These are phyloP conservation scores for Oenanthe javanica DNA, from an alignment of 140 eudicot genomes.

Conservation along the genomic window DNA sequence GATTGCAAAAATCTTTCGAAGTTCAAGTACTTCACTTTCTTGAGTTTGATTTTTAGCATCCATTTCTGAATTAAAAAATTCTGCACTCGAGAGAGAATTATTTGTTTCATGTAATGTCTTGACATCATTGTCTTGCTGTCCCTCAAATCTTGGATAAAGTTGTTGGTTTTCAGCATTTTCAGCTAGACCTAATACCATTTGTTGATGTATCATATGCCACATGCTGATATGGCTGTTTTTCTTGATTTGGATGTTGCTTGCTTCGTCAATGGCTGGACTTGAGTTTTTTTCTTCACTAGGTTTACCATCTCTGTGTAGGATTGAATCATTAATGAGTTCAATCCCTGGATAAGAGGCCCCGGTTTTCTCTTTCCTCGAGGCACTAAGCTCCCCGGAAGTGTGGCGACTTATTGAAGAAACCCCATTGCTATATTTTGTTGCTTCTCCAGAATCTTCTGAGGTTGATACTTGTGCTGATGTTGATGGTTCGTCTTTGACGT, in stretches of 20 bases:
- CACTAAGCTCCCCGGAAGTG: constrained; percentile 8
- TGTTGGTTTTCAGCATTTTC: constrained; percentile 19
- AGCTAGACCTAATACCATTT: constrained; percentile 50
- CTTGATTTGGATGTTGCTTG: constrained; percentile 23
- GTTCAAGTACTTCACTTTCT: constrained; percentile 44
- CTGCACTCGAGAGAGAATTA: constrained; percentile 5
- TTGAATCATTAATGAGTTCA: constrained; percentile 2
- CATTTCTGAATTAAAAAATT: constrained; percentile 20
- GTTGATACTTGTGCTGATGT: background rate
- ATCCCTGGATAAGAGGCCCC: constrained; percentile 6
- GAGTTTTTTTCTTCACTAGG: constrained; percentile 9
- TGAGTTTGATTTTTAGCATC: constrained; percentile 14
- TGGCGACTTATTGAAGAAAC: constrained; percentile 9
- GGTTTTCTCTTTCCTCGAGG: constrained; percentile 4
- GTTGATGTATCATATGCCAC: constrained; percentile 81
- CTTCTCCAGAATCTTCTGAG: constrained; percentile 11
- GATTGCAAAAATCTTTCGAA: constrained; percentile 62
- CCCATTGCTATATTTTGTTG: constrained; percentile 1
- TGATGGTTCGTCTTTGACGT: too few species aligned
- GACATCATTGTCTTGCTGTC: constrained; percentile 17
- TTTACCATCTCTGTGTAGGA: background rate
- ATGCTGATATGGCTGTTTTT: constrained; percentile 59
- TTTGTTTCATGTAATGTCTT: constrained; percentile 8
- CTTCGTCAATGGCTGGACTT: constrained; percentile 4
- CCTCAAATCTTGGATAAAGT: constrained; percentile 18